These are phyloP conservation scores for Umbellularia californica DNA, from an alignment of 164 flowering plant species.

Conservation along the genomic window DNA sequence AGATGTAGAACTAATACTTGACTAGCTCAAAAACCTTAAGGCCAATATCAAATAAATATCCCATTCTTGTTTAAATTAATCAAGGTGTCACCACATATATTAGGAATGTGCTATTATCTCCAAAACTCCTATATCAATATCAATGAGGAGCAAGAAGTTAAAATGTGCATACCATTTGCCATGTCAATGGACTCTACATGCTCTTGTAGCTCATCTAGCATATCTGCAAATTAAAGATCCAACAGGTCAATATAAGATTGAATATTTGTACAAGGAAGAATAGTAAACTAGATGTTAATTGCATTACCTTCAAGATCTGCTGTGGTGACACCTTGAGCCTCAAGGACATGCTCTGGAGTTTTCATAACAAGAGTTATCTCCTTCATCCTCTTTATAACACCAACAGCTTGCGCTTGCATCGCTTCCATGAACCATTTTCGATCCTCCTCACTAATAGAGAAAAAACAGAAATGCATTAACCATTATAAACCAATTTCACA, in stretches of 20 bases:
- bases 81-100: too few species aligned
- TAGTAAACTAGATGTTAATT: neutral
- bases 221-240: constrained; percentile 38
- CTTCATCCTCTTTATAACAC: constrained; percentile 84
- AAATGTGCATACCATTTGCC: constrained; percentile 74
- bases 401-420: constrained; percentile 69
- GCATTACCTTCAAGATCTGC: constrained; percentile 72
- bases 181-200: constrained; percentile 95
- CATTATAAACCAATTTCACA: neutral
- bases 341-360: constrained; percentile 79
- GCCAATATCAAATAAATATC: too few species aligned
- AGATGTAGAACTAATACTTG: neutral
- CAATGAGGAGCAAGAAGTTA: too few species aligned
- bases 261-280: neutral
- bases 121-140: too few species aligned
- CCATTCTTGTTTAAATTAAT: too few species aligned
- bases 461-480: neutral
- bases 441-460: constrained; percentile 71
- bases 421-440: constrained; percentile 96
- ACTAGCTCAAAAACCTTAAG: neutral
- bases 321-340: constrained; percentile 81
- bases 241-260: neutral
- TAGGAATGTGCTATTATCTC: too few species aligned
- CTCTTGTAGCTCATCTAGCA: constrained; percentile 93
- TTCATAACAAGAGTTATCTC: constrained; percentile 96